Base-by-base conservation (phyloP, 257 asterid species). In the Echium plantagineum region DNA sequence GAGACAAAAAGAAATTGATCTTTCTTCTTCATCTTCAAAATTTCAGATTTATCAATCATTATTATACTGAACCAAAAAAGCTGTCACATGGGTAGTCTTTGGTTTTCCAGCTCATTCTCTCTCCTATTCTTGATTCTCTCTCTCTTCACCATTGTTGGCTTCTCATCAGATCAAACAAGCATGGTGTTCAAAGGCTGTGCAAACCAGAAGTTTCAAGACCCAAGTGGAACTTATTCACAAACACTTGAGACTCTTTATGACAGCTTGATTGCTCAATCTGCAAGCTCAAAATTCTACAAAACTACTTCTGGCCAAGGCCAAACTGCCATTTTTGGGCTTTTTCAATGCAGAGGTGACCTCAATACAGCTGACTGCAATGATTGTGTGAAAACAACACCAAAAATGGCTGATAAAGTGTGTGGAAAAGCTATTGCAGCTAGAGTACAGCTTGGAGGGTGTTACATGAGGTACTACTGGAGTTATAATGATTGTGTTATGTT, bases 111-210 rank as follows among this genome's bases (percentile, higher is more conserved):
- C 0, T 38, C 59, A 66, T 68, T 61, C 61, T 66, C 60, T 52
- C 69, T 51, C 38, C 21, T 52, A 31, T 59, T 59, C 60, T 71
- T 64, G 65, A 21, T 60, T 21, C 59, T 75, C 51, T 15, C 63
- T 24, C 46, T 65, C 30, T 59, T 68, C 55, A 1, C 75, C 55
- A 55, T 57, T 24, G 61, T 47, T 57, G 70, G 53, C n/a, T 56
- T 68, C 60, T 58, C 89, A 63, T 68, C 84, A 16, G 86, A 77
- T 64, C 59, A 72, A 81, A 81, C 84, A 17, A 61, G 42, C 68
- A 61, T 85, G 20, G 84, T 85, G 0, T 90, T 75, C 83, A 87
- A 80, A 82, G 98, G 96, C 74, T 90, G 98, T 72, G 91, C 96
- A 1, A 78, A 81, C 72, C 85, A 83, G 32, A 79, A 80, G 20